Evolutionary conservation across 495 filamentous ascomycete genomes (phyloP).

Genomic region (Pyronema domesticum): DNA sequence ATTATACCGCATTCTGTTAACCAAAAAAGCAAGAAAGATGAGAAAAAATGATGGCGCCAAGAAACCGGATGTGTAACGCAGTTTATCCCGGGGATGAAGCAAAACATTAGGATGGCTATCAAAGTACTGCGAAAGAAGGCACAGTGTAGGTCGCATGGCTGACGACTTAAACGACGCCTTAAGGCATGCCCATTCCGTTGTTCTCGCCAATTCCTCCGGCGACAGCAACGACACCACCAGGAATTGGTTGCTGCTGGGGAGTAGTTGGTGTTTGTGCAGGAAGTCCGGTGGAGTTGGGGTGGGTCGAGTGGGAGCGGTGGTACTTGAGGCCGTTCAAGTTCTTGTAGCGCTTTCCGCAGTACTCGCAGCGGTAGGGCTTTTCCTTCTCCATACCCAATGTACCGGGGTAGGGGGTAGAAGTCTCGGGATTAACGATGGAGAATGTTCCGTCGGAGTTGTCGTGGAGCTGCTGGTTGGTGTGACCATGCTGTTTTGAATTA

Average conservation of each 20-base stretch:
- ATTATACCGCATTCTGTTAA: conserved; percentile 5
- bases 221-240: conserved; percentile 21
- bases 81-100: no score
- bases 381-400: conserved; percentile 99
- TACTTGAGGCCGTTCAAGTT: conserved; percentile 95
- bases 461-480: conserved; percentile 87
- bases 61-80: no score
- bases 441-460: conserved; percentile 93
- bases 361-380: conserved; percentile 92
- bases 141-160: not conserved
- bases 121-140: not conserved
- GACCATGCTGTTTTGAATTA: conserved; percentile 53
- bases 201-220: conserved; percentile 12
- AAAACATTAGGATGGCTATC: no score
- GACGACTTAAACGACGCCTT: not conserved
- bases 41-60: not conserved
- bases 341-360: conserved; percentile 97
- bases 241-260: conserved; percentile 9
- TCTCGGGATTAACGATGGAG: conserved; percentile 94
- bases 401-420: conserved; percentile 80
- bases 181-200: conserved; percentile 7
- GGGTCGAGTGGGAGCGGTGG: conserved; percentile 23
- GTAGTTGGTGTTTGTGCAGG: not conserved
- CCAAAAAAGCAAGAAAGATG: not conserved
- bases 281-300: conserved; percentile 3